Conservation (phyloP, 1,284 basidiomycete species). For the Boletus albobrunnescens region DNA sequence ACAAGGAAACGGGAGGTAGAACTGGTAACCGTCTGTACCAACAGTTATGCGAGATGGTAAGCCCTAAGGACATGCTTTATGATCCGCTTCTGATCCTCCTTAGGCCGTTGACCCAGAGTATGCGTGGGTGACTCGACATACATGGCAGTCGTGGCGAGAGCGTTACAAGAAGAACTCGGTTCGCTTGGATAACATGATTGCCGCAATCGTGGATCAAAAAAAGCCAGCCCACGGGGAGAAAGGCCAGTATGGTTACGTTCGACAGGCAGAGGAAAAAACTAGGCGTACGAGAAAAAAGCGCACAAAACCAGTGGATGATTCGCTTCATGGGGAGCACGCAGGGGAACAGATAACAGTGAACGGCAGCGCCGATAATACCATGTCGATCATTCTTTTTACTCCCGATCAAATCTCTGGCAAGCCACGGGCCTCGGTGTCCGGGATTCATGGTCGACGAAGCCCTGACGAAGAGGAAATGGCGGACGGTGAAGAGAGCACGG, state of each 20-base stretch:
- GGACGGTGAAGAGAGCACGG: slow-evolving; percentile 51
- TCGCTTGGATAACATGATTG: slow-evolving; percentile 60
- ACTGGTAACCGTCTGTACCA: slow-evolving; percentile 79
- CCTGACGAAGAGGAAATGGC: slow-evolving; percentile 56
- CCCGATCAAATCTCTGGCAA: slow-evolving; percentile 19
- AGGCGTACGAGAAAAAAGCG: slow-evolving; percentile 54
- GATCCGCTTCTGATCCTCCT: slow-evolving; percentile 8
- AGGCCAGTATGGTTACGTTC: slow-evolving; percentile 74
- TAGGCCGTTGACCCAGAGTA: slow-evolving; percentile 61
- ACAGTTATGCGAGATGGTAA: slow-evolving; percentile 50
- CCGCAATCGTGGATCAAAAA: slow-evolving; percentile 60
- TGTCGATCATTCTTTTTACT: slow-evolving; percentile 28
- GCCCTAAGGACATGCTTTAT: background rate
- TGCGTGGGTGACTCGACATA: slow-evolving; percentile 74
- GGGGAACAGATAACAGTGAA: slow-evolving; percentile 28
- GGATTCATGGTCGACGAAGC: slow-evolving; percentile 27
- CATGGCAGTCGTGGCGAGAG: slow-evolving; percentile 84
- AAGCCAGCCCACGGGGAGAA: slow-evolving; percentile 64
- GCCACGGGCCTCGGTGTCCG: slow-evolving; percentile 15
- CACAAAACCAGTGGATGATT: slow-evolving; percentile 31
- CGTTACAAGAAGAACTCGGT: slow-evolving; percentile 75
- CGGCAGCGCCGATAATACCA: slow-evolving; percentile 9
- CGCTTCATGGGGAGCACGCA: slow-evolving; percentile 17
- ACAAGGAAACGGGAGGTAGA: slow-evolving; percentile 71
- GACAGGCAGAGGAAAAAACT: slow-evolving; percentile 60